Percentiles rank a stretch among this genome's conserved stretches.
Conservation (phyloP, 176 grass and related monocot species). For the Chrysopogon serrulatus region DNA sequence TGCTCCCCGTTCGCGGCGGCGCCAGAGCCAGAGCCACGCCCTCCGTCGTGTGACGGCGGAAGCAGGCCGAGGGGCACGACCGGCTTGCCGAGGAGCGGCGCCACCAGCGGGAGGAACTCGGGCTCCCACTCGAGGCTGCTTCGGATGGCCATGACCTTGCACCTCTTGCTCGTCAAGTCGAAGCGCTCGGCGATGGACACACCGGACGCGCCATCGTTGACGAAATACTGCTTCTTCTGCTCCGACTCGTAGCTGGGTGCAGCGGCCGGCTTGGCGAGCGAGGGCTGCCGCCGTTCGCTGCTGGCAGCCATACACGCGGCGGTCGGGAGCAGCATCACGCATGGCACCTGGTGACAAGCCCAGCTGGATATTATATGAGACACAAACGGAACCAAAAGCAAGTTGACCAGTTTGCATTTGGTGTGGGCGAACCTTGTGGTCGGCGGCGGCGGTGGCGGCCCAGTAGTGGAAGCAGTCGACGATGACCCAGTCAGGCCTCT, state of each 20-base stretch:
- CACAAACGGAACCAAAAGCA: not conserved
- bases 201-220: not conserved
- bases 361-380: too few relatives aligned
- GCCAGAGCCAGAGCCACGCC: too few relatives aligned
- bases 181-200: not conserved
- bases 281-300: not conserved
- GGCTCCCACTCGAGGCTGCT: not conserved
- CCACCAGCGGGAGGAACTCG: not conserved
- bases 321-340: not conserved
- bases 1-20: not conserved
- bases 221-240: not conserved
- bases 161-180: not conserved
- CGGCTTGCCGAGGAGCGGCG: not conserved
- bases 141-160: not conserved
- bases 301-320: not conserved
- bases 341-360: not conserved
- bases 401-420: not conserved
- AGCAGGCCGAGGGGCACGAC: not conserved
- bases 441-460: not conserved
- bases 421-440: not conserved
- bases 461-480: conserved; percentile 1
- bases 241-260: not conserved
- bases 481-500: not conserved
- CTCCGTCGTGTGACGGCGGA: not conserved
- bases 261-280: not conserved